These are phyloP conservation scores for Taphrina betulina DNA, from an alignment of 1,139 yeast species.

Conservation along the genomic window DNA sequence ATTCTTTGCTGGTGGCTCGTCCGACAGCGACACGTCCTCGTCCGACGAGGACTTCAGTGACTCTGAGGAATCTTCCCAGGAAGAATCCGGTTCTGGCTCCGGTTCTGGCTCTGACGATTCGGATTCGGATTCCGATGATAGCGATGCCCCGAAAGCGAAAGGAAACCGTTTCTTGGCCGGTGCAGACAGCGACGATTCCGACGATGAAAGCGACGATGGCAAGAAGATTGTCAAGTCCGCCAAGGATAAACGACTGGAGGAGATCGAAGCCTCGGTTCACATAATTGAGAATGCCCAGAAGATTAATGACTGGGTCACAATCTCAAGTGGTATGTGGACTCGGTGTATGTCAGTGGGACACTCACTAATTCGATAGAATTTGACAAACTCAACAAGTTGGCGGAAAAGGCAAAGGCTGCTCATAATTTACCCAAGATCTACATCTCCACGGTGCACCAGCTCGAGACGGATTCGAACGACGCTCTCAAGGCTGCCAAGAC, in stretches of 20 bases:
- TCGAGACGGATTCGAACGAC: slow-evolving; percentile 68
- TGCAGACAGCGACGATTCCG: slow-evolving; percentile 54
- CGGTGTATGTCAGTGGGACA: background rate
- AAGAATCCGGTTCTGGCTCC: slow-evolving; percentile 47
- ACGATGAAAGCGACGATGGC: slow-evolving; percentile 61
- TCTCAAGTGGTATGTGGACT: slow-evolving; percentile 47
- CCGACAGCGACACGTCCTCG: slow-evolving; percentile 53
- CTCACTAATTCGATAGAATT: slow-evolving; percentile 54
- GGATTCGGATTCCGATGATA: slow-evolving; percentile 37
- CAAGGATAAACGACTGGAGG: slow-evolving; percentile 87
- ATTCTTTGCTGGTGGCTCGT: slow-evolving; percentile 65
- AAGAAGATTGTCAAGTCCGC: slow-evolving; percentile 89
- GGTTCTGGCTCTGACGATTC: slow-evolving; percentile 45
- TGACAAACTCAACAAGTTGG: slow-evolving; percentile 68
- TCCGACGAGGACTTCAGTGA: slow-evolving; percentile 48
- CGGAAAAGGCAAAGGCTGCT: slow-evolving; percentile 71
- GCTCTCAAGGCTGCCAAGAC: slow-evolving; percentile 59
- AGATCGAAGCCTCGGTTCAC: slow-evolving; percentile 67
- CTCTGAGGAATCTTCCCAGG: slow-evolving; percentile 44
- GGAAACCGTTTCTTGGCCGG: slow-evolving; percentile 44
- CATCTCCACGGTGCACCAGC: slow-evolving; percentile 64
- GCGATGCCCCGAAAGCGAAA: slow-evolving; percentile 48
- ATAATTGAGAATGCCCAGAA: slow-evolving; percentile 68
- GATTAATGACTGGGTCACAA: slow-evolving; percentile 76
- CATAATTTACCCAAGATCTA: slow-evolving; percentile 67